These are phyloP conservation scores for Solanum habrochaites DNA, from an alignment of 257 asterid species.

Conservation along the genomic window DNA sequence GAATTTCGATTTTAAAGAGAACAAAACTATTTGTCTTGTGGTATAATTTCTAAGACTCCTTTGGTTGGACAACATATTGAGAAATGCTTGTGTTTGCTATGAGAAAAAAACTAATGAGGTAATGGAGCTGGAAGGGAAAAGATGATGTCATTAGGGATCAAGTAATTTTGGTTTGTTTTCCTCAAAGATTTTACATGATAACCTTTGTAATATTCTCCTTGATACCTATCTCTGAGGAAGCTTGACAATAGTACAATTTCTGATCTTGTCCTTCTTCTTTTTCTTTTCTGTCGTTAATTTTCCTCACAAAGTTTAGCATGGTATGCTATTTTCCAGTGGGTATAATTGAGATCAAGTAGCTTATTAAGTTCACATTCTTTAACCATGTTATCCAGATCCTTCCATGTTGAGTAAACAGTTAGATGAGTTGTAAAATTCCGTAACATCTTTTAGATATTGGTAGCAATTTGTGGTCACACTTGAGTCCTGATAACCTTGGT, in stretches of 20 bases:
- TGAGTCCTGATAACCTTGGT: neutral
- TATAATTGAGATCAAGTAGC: neutral
- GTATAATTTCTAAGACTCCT: neutral
- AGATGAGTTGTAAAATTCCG: neutral
- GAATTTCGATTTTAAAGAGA: neutral
- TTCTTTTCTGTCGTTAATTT: neutral
- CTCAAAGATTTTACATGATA: neutral
- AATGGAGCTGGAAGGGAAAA: neutral
- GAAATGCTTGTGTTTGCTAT: neutral
- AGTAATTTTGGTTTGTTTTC: neutral
- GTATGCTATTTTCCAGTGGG: neutral
- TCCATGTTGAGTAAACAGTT: neutral
- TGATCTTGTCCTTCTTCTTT: neutral
- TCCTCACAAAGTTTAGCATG: neutral
- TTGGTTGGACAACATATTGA: neutral
- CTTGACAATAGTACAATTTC: neutral
- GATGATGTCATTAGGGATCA: neutral
- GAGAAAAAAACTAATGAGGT: neutral
- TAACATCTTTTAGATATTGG: neutral
- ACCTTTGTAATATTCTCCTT: neutral
- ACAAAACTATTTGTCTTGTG: neutral
- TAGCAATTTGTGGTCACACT: neutral
- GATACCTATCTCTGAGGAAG: neutral
- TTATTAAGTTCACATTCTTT: neutral
- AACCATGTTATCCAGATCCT: neutral